phyloP scores from a whole-genome alignment of 2,329 filamentous ascomycete genomes.

The Ophiosphaerella korrae region DNA sequence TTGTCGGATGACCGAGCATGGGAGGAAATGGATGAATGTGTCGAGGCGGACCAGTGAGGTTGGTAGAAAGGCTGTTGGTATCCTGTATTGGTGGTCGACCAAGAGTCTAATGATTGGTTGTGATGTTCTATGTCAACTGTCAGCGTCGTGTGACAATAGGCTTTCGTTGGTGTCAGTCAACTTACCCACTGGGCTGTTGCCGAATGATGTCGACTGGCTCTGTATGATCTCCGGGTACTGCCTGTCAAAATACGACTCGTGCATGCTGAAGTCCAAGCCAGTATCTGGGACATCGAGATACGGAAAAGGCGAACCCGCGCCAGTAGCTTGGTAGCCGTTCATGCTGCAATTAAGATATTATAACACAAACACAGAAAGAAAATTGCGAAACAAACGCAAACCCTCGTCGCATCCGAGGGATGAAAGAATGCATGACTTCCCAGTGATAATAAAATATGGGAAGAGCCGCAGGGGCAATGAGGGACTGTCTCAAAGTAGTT shows the following conservation, averaged over 20 bases:
- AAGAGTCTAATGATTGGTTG: slow-evolving; percentile 8
- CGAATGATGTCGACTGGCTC: slow-evolving; percentile 4
- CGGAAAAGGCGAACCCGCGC: slow-evolving; percentile 18
- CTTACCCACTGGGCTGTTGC: slow-evolving; percentile 15
- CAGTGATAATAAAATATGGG: neutral
- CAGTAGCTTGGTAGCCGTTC: slow-evolving; percentile 4
- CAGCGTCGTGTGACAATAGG: neutral
- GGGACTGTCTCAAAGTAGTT: neutral
- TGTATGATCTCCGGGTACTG: slow-evolving; percentile 9
- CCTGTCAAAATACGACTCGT: slow-evolving; percentile 7
- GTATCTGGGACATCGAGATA: slow-evolving; percentile 3
- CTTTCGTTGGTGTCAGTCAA: neutral
- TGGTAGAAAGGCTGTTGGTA: slow-evolving; percentile 12
- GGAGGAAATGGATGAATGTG: slow-evolving; percentile 23
- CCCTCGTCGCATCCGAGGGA: neutral
- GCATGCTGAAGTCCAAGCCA: slow-evolving; percentile 8
- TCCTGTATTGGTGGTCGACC: slow-evolving; percentile 7
- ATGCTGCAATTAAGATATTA: slow-evolving; percentile 13
- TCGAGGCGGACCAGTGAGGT: slow-evolving; percentile 24
- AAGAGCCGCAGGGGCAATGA: neutral
- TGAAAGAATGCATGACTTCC: neutral
- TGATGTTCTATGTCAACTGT: slow-evolving; percentile 14
- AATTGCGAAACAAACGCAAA: neutral
- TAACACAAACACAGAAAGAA: neutral
- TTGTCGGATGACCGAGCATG: slow-evolving; percentile 20